Evolutionary conservation across 2,329 filamentous ascomycete species (phyloP).

Genomic region (Coleophoma crateriformis): DNA sequence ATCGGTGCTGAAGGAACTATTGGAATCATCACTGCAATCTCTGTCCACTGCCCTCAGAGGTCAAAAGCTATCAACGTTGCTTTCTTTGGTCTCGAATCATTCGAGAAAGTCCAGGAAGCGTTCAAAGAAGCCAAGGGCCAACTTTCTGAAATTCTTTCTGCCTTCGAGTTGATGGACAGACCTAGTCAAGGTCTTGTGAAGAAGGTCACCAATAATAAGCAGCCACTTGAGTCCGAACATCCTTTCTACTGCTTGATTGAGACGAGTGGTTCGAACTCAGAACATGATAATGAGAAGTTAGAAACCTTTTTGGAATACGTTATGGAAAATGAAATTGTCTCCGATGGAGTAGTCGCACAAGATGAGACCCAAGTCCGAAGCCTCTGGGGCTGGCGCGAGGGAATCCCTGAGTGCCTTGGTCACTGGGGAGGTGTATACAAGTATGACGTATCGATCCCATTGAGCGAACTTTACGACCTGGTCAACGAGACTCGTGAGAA

Average conservation of each 20-base stretch:
- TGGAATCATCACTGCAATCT: slow-evolving; percentile 86
- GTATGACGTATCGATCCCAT: slow-evolving; percentile 93
- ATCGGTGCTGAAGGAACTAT: slow-evolving; percentile 94
- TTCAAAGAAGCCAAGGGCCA: slow-evolving; percentile 87
- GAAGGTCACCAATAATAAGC: slow-evolving; percentile 67
- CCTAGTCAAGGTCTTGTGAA: slow-evolving; percentile 74
- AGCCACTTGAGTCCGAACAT: slow-evolving; percentile 75
- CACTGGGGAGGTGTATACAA: slow-evolving; percentile 97
- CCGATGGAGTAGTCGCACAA: slow-evolving; percentile 86
- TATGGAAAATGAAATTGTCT: slow-evolving; percentile 80
- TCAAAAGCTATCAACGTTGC: slow-evolving; percentile 90
- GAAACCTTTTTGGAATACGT: slow-evolving; percentile 87
- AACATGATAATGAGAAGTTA: slow-evolving; percentile 91
- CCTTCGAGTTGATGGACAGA: slow-evolving; percentile 95
- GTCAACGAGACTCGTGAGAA: slow-evolving; percentile 79
- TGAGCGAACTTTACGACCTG: slow-evolving; percentile 79
- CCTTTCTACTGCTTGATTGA: slow-evolving; percentile 97
- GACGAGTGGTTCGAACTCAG: slow-evolving; percentile 88
- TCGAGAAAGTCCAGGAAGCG: slow-evolving; percentile 79
- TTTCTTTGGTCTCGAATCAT: slow-evolving; percentile 86
- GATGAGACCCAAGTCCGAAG: slow-evolving; percentile 83
- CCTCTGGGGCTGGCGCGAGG: slow-evolving; percentile 91
- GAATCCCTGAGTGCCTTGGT: slow-evolving; percentile 81
- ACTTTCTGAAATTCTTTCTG: slow-evolving; percentile 90
- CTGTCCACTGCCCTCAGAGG: slow-evolving; percentile 82